Base-by-base conservation (phyloP, 2,329 filamentous ascomycete species). In the Paecilomyces niveus region DNA sequence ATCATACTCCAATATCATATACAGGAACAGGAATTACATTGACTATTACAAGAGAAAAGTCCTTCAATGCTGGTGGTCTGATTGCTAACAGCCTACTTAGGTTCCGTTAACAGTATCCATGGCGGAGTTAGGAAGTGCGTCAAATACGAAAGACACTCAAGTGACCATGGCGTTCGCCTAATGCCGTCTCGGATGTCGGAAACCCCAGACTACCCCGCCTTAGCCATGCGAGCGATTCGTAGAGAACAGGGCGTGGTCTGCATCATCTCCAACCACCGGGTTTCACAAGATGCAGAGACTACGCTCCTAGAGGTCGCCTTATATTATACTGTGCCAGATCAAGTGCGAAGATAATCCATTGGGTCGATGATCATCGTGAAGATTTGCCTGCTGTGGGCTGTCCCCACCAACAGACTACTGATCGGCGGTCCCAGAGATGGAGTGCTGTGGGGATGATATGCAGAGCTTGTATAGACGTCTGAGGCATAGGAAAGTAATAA, bases 331-430 rank as follows among this genome's bases (percentile, higher is more conserved):
- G 21, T 11, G 21, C 24, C 18, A 22, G 24, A 5, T 26, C 49
- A 52, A 9, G 3, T 3, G 49, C 18, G 21, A 52, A 18, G 18
- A 15, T 11, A 18, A 22, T 29, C 26, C 26, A 29, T 26, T 22
- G 49, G 18, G 21, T 52, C 3, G 49, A 21, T 26, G 52, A 54
- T 31, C 9, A 10, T 29, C 52, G 31, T 29, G 4, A 18, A 52
- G 6, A 52, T n/a, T 22, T 52, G 18, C 52, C 52, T 10, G 24
- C 29, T 52, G 24, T 10, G 22, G 29, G 11, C 52, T 54, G 31
- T 11, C 59, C 59, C 59, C 59, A 55, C 57, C 51, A 50, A 26
- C 45, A 54, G 54, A 22, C 32, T 60, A 53, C 53, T 31, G 50
- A 52, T 52, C 49, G 49, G 49, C 49, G 11, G 49, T 52, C 49